Base-by-base conservation (phyloP, 164 flowering plant genomes). In the Saururus chinensis region DNA sequence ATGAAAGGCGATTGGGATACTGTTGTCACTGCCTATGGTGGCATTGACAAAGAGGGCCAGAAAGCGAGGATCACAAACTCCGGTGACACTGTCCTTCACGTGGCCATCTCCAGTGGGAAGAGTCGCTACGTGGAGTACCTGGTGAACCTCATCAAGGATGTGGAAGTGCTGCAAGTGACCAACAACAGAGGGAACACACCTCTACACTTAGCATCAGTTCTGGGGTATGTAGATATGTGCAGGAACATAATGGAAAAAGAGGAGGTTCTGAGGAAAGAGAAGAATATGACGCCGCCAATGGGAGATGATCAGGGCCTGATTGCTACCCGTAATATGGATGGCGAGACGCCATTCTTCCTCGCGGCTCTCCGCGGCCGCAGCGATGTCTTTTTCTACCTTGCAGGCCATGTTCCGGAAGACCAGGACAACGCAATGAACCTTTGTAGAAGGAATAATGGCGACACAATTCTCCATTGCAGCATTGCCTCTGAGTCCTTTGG, bases 391-490 rank as follows among this genome's bases (percentile, higher is more conserved):
- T 23, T 59, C 4, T 40, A 19, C 59, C 60, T 73, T 9, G 40
- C 41, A 59, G 13, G 22, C 1, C 12, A 10, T 42, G 1, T 42
- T 42, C 49, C 17, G 9, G 17, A 14, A 42, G 17, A 42, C 16
- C 0, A 11, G 4, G 20, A 9, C 13, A n/a, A 42, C 55, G 59
- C 11, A 5, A 16, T 16, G 11, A 26, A 51, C 20, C 40, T 51
- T 23, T 71, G 62, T 21, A 67, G 70, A 53, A 69, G 70, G 60
- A 52, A 55, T 1, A 59, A 69, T 63, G 76, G 76, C 16, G 58
- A 69, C 37, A 73, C 61, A 58, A 66, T 73, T 52, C 76, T 73
- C 24, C 76, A 73, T 23, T 49, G 53, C 40, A 70, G 67, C 59
- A 66, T 73, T 24, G 8, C 9, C 19, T 67, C 65, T 7, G 73